Evolutionary conservation across 257 asterid species (phyloP).

Genomic region (Capsicum baccatum): DNA sequence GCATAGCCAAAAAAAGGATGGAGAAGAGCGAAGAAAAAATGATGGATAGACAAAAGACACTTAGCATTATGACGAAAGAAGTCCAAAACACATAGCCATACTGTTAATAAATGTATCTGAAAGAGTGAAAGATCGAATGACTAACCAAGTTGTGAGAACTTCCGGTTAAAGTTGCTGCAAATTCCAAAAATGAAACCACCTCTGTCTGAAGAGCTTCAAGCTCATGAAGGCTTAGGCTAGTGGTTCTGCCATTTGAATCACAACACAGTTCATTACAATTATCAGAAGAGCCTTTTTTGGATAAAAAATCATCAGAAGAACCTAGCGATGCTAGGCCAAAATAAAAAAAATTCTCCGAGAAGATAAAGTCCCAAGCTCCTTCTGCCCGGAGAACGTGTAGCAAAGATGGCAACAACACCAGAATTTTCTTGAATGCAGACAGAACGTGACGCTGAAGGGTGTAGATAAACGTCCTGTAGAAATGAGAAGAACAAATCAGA

Average conservation of each 20-base stretch:
- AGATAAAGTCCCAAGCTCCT: constrained; percentile 96
- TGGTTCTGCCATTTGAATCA: constrained; percentile 46
- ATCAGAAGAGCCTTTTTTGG: constrained; percentile 38
- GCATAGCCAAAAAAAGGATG: background rate
- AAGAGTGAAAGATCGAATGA: constrained; percentile 43
- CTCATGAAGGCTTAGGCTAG: constrained; percentile 41
- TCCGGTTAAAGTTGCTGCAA: constrained; percentile 82
- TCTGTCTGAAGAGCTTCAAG: constrained; percentile 70
- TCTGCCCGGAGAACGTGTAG: constrained; percentile 87
- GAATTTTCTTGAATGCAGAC: constrained; percentile 72
- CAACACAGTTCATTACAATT: constrained; percentile 40
- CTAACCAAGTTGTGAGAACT: constrained; percentile 91
- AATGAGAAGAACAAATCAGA: constrained; percentile 34
- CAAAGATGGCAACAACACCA: constrained; percentile 66
- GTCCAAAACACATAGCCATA: constrained; percentile 19
- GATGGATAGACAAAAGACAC: constrained; percentile 16
- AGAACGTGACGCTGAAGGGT: constrained; percentile 75
- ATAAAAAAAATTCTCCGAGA: constrained; percentile 94
- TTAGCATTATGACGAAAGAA: constrained; percentile 17
- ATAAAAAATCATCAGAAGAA: constrained; percentile 40
- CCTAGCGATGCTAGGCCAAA: constrained; percentile 72
- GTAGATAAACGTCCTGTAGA: constrained; percentile 77
- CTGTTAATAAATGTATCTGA: background rate
- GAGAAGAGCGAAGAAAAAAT: background rate
- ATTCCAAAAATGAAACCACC: constrained; percentile 77